phyloP scores from a whole-genome alignment of 495 filamentous ascomycete species.

The Choiromyces venosus region DNA sequence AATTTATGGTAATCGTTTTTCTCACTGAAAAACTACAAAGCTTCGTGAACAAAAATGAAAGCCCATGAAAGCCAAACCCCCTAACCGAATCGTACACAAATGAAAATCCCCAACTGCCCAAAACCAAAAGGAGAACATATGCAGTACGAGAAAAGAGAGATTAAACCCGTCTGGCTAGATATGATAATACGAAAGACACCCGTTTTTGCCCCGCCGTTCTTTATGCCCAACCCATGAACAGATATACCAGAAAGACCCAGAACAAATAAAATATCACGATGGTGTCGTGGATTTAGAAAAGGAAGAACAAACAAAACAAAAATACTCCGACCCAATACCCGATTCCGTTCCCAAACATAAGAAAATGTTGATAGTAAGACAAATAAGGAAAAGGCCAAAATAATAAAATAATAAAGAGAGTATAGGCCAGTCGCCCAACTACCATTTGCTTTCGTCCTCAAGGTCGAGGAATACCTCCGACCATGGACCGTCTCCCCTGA shows the following conservation, averaged over 20 bases:
- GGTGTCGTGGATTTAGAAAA: background rate
- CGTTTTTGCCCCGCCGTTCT: background rate
- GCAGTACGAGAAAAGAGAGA: background rate
- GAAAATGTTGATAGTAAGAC: background rate
- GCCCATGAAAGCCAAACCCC: background rate
- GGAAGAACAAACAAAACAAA: slow-evolving; percentile 22
- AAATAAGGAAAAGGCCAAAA: background rate
- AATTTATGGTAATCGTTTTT: background rate
- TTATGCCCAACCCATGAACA: background rate
- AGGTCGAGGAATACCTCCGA: background rate
- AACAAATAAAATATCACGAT: background rate
- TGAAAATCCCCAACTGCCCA: background rate
- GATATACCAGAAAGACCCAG: background rate
- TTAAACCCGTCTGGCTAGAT: background rate
- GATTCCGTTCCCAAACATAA: background rate
- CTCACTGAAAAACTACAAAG: background rate
- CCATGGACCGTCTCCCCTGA: background rate
- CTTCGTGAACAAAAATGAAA: background rate
- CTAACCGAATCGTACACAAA: background rate
- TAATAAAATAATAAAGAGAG: background rate
- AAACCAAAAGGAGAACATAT: background rate
- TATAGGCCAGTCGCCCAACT: background rate
- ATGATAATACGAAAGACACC: background rate
- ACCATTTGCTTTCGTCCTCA: background rate
- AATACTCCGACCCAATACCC: slow-evolving; percentile 31